Base-by-base conservation (phyloP, 768 basidiomycete genomes). In the Pleurotus platypus region DNA sequence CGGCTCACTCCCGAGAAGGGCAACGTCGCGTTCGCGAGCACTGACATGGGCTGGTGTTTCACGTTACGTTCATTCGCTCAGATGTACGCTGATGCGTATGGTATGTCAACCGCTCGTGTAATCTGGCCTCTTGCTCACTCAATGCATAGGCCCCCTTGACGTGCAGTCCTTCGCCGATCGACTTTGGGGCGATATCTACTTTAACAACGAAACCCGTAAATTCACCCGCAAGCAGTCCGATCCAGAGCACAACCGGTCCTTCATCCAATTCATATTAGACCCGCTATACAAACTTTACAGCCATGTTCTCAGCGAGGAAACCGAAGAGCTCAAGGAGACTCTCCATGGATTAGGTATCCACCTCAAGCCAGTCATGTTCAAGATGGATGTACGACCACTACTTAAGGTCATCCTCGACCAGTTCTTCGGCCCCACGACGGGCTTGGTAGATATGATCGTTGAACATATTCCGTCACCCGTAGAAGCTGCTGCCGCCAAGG, bases 141-240 rank as follows among this genome's bases (percentile, higher is more conserved):
- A 11, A 51, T 27, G 56, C 47, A 38, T 56, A 88, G 92, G 90
- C 24, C 78, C 84, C 8, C 74, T 98, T 51, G 90, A 98, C 66
- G 84, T 94, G n/a, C 70, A 80, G 35, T 81, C 86, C 7, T 96
- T 99, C 62, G 93, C 95, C 15, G 84, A 84, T 61, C 85, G 97
- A 37, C 82, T 99, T 12, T 99, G 97, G 97, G 97, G 97, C 13
- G 95, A 98, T 73, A 93, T 98, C 66, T 99, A 94, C 75, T 98
- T 91, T 73, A 86, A 94, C 71, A 67, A 77, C 43, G 86, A 91
- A 58, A 84, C 83, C 15, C 85, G 94, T 58, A 94, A 94, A 69
- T 99, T 99, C 70, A 88, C 87, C 2, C 85, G 93, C 49, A 94
- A 94, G 69, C 84, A 84, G 42, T 74, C 81, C 4, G 94, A 94